Evolutionary conservation across 306 rosid genomes (phyloP).

Genomic region (Comarum palustre): DNA sequence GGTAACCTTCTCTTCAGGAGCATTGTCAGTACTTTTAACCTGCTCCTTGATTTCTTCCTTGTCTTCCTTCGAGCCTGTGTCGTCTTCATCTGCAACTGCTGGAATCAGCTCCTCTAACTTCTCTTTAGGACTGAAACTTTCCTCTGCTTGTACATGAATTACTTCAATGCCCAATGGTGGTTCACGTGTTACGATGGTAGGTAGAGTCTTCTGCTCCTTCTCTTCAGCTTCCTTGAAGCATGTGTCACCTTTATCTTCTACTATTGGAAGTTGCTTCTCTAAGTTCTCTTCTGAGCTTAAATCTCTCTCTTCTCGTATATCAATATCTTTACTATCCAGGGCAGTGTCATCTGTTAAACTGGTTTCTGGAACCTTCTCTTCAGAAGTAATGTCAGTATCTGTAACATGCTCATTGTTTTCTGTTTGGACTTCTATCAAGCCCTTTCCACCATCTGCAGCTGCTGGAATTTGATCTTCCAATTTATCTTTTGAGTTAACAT

Average conservation of each 20-base stretch:
- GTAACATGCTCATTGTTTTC: conserved; percentile 4
- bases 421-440: conserved; percentile 18
- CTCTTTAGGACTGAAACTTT: conserved; percentile 12
- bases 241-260: conserved; percentile 1
- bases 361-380: conserved; percentile 9
- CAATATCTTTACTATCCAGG: neutral
- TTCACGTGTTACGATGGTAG: neutral
- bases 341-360: conserved; percentile 1
- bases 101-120: conserved; percentile 5
- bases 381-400: neutral
- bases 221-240: conserved; percentile 5
- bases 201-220: neutral
- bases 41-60: conserved; percentile 13
- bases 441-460: neutral
- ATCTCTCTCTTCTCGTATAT: conserved; percentile 8
- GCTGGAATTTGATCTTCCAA: neutral
- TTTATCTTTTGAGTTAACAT: conserved; percentile 7
- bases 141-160: neutral
- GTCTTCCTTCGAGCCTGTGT: conserved; percentile 18
- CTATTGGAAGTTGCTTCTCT: neutral
- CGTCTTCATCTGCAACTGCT: conserved; percentile 12
- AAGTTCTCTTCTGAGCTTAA: neutral
- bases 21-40: conserved; percentile 3
- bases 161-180: neutral
- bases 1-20: conserved; percentile 2